Percentiles rank a stretch among this genome's conserved stretches.
phyloP scores from a whole-genome alignment of 148 eudicot genomes.

The Beta vulgaris region DNA sequence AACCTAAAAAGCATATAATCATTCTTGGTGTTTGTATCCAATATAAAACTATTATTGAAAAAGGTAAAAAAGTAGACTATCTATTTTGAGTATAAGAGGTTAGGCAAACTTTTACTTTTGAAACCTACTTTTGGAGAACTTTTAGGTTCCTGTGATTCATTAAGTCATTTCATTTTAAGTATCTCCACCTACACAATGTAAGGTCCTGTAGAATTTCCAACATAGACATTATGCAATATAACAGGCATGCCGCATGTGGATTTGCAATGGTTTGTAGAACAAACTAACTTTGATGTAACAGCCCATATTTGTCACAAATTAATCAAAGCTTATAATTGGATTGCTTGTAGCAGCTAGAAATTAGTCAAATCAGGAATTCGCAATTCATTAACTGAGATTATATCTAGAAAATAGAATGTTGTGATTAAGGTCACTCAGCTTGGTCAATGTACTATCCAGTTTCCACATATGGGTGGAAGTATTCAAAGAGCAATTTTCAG shows the following conservation, averaged over 20 bases:
- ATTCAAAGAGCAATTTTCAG: too few relatives aligned
- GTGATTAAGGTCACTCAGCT: background rate
- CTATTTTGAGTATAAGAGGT: background rate
- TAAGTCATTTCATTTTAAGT: background rate
- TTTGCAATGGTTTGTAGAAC: background rate
- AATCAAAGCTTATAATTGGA: background rate
- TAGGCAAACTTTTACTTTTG: too few relatives aligned
- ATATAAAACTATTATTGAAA: too few relatives aligned
- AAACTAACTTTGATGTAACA: too few relatives aligned
- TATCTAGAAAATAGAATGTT: background rate
- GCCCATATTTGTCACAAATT: background rate
- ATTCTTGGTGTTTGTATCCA: too few relatives aligned
- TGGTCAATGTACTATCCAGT: too few relatives aligned
- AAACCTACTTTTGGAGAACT: background rate
- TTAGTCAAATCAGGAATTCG: background rate
- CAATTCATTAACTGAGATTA: too few relatives aligned
- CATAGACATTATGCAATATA: background rate
- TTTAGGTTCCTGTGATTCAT: background rate
- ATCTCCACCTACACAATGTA: background rate
- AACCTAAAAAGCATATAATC: too few relatives aligned
- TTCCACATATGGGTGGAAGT: too few relatives aligned
- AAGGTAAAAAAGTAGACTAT: too few relatives aligned
- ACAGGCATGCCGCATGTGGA: too few relatives aligned
- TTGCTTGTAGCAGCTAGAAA: background rate
- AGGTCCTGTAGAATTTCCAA: background rate